Evolutionary conservation across 768 basidiomycete species (phyloP).

Genomic region (Tulasnella sp.): DNA sequence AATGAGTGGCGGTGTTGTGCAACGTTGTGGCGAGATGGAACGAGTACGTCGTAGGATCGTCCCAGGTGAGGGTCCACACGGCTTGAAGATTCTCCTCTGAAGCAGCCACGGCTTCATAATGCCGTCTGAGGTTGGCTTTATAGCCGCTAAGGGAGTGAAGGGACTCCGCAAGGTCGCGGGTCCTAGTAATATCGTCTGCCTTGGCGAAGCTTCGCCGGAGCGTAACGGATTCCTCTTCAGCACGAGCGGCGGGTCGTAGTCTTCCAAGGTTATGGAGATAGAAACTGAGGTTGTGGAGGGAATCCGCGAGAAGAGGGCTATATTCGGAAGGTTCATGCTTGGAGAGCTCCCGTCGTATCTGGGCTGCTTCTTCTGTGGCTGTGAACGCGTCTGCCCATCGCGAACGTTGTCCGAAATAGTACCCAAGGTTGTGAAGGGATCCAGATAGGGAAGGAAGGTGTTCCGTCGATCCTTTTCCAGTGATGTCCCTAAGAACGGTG

Average conservation of each 20-base stretch:
- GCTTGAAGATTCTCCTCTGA: neutral
- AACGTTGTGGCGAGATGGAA: neutral
- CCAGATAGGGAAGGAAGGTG: neutral
- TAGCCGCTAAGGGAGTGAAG: neutral
- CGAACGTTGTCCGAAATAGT: neutral
- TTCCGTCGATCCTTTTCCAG: neutral
- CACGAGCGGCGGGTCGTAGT: neutral
- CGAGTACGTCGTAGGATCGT: neutral
- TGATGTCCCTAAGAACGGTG: neutral
- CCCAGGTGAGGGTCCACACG: neutral
- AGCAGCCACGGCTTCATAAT: neutral
- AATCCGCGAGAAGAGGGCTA: neutral
- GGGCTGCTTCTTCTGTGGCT: neutral
- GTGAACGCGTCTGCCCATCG: neutral
- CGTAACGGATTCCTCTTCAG: neutral
- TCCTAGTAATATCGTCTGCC: neutral
- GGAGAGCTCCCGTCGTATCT: neutral
- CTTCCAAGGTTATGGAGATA: neutral
- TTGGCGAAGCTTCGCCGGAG: conserved; percentile 1
- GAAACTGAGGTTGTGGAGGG: neutral
- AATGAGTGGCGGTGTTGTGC: neutral
- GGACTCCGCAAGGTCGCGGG: neutral
- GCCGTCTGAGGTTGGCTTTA: neutral
- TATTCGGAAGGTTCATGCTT: neutral
- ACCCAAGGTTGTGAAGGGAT: neutral